These are phyloP conservation scores for Cryphonectria parasitica DNA, from an alignment of 2,329 filamentous ascomycete genomes.

Conservation along the genomic window DNA sequence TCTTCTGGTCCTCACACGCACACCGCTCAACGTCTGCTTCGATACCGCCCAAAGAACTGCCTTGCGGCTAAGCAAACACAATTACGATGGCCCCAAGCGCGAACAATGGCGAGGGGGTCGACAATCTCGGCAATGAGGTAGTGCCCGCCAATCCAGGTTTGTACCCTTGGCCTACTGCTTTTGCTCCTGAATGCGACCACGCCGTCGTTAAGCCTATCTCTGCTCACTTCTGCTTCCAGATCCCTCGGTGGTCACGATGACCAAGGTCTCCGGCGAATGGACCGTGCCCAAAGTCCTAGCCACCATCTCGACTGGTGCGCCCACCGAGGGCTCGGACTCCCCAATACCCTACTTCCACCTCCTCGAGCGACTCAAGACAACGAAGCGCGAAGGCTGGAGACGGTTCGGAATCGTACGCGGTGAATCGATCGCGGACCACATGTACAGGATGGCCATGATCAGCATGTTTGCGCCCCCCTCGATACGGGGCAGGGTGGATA, in stretches of 20 bases:
- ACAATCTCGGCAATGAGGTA: conserved; percentile 14
- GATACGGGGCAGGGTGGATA: conserved; percentile 72
- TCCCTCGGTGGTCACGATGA: conserved; percentile 41
- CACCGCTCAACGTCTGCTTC: not conserved
- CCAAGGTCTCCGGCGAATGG: conserved; percentile 54
- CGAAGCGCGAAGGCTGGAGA: conserved; percentile 93
- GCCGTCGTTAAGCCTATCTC: not conserved
- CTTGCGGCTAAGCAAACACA: not conserved
- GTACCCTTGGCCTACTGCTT: not conserved
- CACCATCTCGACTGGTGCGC: conserved; percentile 63
- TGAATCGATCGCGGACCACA: conserved; percentile 96
- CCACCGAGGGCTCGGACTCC: conserved; percentile 64
- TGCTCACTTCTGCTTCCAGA: conserved; percentile 33
- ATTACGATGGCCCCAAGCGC: conserved; percentile 25
- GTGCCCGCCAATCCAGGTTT: conserved; percentile 25
- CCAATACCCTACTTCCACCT: conserved; percentile 94
- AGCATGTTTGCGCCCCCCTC: conserved; percentile 85
- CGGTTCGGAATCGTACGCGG: conserved; percentile 78
- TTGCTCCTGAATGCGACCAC: no score
- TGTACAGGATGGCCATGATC: conserved; percentile 99
- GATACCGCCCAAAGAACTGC: not conserved
- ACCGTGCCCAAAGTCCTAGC: conserved; percentile 66
- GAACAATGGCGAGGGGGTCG: conserved; percentile 13
- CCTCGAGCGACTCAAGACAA: conserved; percentile 92
- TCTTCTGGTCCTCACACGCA: not conserved